phyloP scores from a whole-genome alignment of 1,284 basidiomycete genomes.

The Stereum hirsutum region DNA sequence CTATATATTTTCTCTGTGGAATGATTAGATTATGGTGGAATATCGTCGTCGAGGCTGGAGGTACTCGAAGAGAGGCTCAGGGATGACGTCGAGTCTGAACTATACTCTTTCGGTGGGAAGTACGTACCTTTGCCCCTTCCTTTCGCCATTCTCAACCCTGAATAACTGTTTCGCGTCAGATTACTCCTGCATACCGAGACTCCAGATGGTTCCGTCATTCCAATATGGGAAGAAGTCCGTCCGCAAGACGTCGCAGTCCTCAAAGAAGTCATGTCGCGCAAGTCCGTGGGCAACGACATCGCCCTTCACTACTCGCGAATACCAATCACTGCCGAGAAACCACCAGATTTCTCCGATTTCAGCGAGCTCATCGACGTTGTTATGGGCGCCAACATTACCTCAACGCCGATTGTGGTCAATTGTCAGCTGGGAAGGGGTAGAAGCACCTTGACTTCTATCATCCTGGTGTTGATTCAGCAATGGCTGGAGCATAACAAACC shows the following conservation, averaged over 20 bases:
- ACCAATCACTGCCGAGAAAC: slow-evolving; percentile 81
- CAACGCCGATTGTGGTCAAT: slow-evolving; percentile 87
- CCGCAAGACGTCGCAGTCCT: slow-evolving; percentile 76
- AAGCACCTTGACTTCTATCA: slow-evolving; percentile 82
- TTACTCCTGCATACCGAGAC: slow-evolving; percentile 89
- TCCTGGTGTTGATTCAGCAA: slow-evolving; percentile 79
- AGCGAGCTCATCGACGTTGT: slow-evolving; percentile 79
- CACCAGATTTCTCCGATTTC: slow-evolving; percentile 64
- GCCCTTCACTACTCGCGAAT: slow-evolving; percentile 78
- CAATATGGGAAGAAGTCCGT: slow-evolving; percentile 91
- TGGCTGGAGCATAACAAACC: slow-evolving; percentile 56
- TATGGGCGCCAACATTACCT: slow-evolving; percentile 60
- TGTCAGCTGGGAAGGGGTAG: slow-evolving; percentile 95
- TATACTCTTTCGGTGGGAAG: slow-evolving; percentile 78
- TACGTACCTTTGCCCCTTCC: too few relatives aligned
- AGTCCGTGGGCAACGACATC: slow-evolving; percentile 33
- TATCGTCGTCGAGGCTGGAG: slow-evolving; percentile 82
- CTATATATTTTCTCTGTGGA: too few relatives aligned
- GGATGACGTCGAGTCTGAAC: slow-evolving; percentile 82
- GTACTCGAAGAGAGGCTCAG: slow-evolving; percentile 87
- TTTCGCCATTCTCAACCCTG: not conserved
- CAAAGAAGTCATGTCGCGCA: slow-evolving; percentile 80
- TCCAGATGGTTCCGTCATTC: slow-evolving; percentile 82
- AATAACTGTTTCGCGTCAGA: slow-evolving; percentile 24
- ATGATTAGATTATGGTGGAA: slow-evolving; percentile 86